Conservation (phyloP, 2,329 filamentous ascomycete species). For the Corniculantispora saksenae region DNA sequence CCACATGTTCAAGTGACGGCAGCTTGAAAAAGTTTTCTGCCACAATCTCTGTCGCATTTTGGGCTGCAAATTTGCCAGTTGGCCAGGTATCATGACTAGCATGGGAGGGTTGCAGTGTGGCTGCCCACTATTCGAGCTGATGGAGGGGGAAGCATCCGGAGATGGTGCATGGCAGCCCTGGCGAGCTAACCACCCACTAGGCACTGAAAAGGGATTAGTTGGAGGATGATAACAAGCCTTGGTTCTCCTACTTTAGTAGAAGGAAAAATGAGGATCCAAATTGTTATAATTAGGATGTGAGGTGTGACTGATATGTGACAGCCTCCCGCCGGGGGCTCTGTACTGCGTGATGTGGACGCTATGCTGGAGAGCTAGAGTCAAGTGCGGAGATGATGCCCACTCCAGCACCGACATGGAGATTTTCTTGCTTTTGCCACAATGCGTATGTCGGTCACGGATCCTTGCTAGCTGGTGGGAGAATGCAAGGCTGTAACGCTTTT, state of each 20-base stretch:
- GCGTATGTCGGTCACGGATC: neutral
- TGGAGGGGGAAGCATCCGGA: slow-evolving; percentile 7
- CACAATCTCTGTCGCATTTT: neutral
- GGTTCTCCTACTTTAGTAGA: neutral
- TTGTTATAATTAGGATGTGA: neutral
- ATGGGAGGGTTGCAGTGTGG: slow-evolving; percentile 13
- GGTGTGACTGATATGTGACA: neutral
- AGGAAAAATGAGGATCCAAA: neutral
- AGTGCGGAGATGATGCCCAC: neutral
- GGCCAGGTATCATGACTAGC: slow-evolving; percentile 1
- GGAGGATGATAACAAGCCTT: neutral
- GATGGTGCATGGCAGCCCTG: neutral
- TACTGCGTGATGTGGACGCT: slow-evolving; percentile 1
- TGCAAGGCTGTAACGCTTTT: slow-evolving; percentile 6
- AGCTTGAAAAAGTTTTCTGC: neutral
- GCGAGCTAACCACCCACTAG: slow-evolving; percentile 1
- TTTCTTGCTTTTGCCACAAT: neutral
- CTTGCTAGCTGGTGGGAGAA: neutral
- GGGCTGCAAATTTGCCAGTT: neutral
- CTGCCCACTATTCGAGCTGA: neutral
- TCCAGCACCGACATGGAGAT: neutral
- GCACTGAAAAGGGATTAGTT: neutral
- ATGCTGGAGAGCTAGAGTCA: neutral
- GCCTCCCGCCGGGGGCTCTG: neutral
- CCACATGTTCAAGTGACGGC: neutral